phyloP scores from a whole-genome alignment of 2,329 filamentous ascomycete genomes.

The Endoconidiophora laricicola region DNA sequence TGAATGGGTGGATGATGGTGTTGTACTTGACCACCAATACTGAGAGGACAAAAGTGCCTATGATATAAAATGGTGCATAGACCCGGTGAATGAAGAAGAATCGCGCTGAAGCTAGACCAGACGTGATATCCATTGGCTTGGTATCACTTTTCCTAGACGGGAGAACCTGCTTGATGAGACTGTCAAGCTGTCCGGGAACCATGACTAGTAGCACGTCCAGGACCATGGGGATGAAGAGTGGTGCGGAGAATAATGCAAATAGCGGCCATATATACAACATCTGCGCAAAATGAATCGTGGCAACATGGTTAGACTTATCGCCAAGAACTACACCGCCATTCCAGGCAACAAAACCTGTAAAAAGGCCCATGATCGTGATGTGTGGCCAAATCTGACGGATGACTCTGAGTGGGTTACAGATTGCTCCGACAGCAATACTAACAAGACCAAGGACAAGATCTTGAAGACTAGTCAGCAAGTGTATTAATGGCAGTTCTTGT shows the following conservation, averaged over 20 bases:
- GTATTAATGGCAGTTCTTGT: not conserved
- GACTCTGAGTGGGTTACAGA: slow-evolving; percentile 31
- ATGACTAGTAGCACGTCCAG: slow-evolving; percentile 17
- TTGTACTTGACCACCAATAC: slow-evolving; percentile 52
- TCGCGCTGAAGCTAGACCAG: not conserved
- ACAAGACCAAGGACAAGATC: slow-evolving; percentile 38
- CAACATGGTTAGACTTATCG: slow-evolving; percentile 91
- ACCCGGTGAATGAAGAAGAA: slow-evolving; percentile 20
- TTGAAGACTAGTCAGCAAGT: slow-evolving; percentile 19
- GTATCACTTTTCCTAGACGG: not conserved
- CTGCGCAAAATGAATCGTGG: slow-evolving; percentile 75
- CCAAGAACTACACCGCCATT: slow-evolving; percentile 87
- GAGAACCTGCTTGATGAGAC: no score
- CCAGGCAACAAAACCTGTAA: slow-evolving; percentile 62
- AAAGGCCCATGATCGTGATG: slow-evolving; percentile 46
- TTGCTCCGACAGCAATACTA: slow-evolving; percentile 45
- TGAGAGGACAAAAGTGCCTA: slow-evolving; percentile 23
- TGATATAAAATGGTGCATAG: slow-evolving; percentile 23
- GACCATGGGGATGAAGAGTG: slow-evolving; percentile 44
- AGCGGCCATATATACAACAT: slow-evolving; percentile 94
- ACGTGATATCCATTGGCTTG: no score
- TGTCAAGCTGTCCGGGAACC: no score
- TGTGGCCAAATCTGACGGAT: slow-evolving; percentile 38
- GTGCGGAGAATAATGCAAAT: slow-evolving; percentile 75
- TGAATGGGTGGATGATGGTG: slow-evolving; percentile 91